Percentiles rank a stretch among this genome's conserved stretches.
phyloP scores from a whole-genome alignment of 805 yeast genomes.

The Lipomyces kockii region DNA sequence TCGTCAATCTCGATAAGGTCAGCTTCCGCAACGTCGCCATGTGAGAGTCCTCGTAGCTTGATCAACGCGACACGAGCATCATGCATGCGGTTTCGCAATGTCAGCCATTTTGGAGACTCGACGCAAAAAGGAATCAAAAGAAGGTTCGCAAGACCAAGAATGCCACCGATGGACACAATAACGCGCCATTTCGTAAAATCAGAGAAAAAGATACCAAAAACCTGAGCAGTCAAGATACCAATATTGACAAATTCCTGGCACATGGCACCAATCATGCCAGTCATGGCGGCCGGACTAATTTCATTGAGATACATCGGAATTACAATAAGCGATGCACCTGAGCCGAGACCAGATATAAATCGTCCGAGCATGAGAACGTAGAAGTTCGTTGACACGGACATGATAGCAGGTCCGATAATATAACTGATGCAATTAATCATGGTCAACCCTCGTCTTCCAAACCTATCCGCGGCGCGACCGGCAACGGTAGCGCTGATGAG shows the following conservation, averaged over 20 bases:
- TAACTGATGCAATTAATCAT: slow-evolving; percentile 57
- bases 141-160: slow-evolving; percentile 58
- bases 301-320: slow-evolving; percentile 84
- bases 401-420: slow-evolving; percentile 65
- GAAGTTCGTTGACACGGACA: slow-evolving; percentile 56
- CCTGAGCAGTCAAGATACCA: slow-evolving; percentile 83
- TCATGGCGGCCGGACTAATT: slow-evolving; percentile 66
- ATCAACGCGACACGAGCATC: slow-evolving; percentile 51
- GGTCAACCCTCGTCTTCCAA: slow-evolving; percentile 65
- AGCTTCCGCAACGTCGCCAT: slow-evolving; percentile 23
- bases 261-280: slow-evolving; percentile 86
- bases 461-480: slow-evolving; percentile 63
- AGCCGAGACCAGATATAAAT: slow-evolving; percentile 78
- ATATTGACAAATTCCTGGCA: slow-evolving; percentile 83
- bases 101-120: slow-evolving; percentile 88
- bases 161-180: slow-evolving; percentile 64
- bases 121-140: slow-evolving; percentile 51
- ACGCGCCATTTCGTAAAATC: slow-evolving; percentile 72
- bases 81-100: slow-evolving; percentile 51
- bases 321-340: slow-evolving; percentile 85
- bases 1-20: slow-evolving; percentile 29
- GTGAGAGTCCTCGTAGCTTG: slow-evolving; percentile 46
- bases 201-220: slow-evolving; percentile 71
- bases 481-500: slow-evolving; percentile 72
- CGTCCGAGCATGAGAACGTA: slow-evolving; percentile 64